Conservation (phyloP, 2,329 filamentous ascomycete species). For the Tolypocladium cylindrosporum region DNA sequence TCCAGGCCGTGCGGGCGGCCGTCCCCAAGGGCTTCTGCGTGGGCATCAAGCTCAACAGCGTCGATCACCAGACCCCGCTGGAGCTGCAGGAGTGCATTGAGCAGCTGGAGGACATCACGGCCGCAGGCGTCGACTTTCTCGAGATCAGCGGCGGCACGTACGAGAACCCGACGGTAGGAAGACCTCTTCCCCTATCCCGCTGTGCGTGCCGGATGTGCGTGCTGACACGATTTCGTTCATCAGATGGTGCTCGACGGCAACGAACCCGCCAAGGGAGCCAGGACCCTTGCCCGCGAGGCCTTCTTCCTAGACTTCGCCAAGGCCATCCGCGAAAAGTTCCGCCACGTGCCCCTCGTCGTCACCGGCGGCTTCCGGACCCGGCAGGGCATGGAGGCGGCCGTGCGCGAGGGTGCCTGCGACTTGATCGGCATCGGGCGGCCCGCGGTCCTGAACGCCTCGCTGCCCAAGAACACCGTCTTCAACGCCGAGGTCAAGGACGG, state of each 20-base stretch:
- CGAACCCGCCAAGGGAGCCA: slow-evolving; percentile 1
- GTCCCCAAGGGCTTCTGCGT: slow-evolving; percentile 34
- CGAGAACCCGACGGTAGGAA: slow-evolving; percentile 36
- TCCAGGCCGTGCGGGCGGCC: slow-evolving; percentile 27
- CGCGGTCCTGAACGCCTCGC: slow-evolving; percentile 23
- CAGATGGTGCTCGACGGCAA: background rate
- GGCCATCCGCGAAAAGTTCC: slow-evolving; percentile 34
- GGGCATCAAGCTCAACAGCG: slow-evolving; percentile 46
- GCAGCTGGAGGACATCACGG: slow-evolving; percentile 41
- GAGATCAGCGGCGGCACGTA: slow-evolving; percentile 57
- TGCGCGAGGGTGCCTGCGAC: slow-evolving; percentile 28
- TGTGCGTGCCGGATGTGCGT: too few relatives aligned
- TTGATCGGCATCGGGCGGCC: slow-evolving; percentile 30
- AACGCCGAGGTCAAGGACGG: slow-evolving; percentile 22
- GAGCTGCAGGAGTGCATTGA: slow-evolving; percentile 43
- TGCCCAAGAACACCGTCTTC: slow-evolving; percentile 25
- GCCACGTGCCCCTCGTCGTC: slow-evolving; percentile 39
- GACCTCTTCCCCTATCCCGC: background rate
- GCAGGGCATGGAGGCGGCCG: slow-evolving; percentile 28
- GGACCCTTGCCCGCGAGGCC: slow-evolving; percentile 47
- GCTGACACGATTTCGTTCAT: background rate
- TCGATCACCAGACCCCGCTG: slow-evolving; percentile 39
- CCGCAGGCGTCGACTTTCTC: slow-evolving; percentile 51
- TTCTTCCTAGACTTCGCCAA: slow-evolving; percentile 59
- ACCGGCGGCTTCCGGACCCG: slow-evolving; percentile 53